Evolutionary conservation across 2,329 filamentous ascomycete species (phyloP).

Genomic region (Pezicula radicicola): DNA sequence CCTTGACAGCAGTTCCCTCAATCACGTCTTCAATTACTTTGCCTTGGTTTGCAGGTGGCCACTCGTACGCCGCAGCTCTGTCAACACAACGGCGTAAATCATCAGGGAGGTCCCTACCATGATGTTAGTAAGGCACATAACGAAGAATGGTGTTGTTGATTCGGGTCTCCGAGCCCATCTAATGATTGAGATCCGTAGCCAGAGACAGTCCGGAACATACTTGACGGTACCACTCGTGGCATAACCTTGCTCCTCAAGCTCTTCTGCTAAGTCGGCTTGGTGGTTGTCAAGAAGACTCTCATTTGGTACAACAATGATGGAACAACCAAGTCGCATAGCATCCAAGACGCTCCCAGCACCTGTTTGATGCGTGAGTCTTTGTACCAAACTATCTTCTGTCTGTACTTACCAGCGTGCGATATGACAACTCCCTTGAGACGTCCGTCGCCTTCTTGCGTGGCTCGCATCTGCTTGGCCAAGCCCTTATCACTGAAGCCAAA

Average conservation of each 20-base stretch:
- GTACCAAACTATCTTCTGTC: background rate
- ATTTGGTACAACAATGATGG: slow-evolving; percentile 90
- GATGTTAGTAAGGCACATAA: too few species aligned
- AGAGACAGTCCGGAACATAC: slow-evolving; percentile 11
- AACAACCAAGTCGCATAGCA: slow-evolving; percentile 68
- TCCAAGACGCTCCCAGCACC: slow-evolving; percentile 89
- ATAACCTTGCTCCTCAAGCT: slow-evolving; percentile 72
- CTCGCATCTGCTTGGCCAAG: slow-evolving; percentile 41
- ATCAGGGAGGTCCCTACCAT: background rate
- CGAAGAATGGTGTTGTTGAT: too few species aligned
- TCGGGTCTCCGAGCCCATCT: background rate
- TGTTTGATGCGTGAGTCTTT: slow-evolving; percentile 32
- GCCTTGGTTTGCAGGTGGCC: background rate
- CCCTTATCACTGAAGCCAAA: slow-evolving; percentile 65
- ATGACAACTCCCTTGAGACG: slow-evolving; percentile 63
- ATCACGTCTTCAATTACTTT: background rate
- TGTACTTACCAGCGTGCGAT: slow-evolving; percentile 75
- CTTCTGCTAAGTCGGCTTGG: slow-evolving; percentile 80
- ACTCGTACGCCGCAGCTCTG: background rate
- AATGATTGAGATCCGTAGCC: background rate
- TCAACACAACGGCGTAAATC: background rate
- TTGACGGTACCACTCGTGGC: slow-evolving; percentile 44
- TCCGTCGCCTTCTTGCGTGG: slow-evolving; percentile 47
- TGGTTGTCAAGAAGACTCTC: slow-evolving; percentile 81
- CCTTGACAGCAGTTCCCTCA: background rate